Conservation (phyloP, 2,329 filamentous ascomycete species). For the Fusarium incarnatum region DNA sequence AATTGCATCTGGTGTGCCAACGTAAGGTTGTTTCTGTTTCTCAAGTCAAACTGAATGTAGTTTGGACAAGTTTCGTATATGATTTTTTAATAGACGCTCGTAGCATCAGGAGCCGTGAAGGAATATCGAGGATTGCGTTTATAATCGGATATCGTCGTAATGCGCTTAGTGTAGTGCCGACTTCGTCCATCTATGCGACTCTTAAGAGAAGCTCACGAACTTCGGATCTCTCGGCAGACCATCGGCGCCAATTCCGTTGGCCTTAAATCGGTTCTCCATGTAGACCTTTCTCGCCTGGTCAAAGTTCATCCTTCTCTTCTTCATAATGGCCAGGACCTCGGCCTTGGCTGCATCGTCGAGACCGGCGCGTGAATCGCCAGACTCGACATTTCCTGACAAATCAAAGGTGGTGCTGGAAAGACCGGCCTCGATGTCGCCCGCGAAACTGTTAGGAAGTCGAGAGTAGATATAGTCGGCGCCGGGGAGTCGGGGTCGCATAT, state of each 20-base stretch:
- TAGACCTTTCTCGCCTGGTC: conserved; percentile 90
- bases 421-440: conserved; percentile 87
- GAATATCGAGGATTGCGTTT: not conserved
- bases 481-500: conserved; percentile 64
- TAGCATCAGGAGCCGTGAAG: not conserved
- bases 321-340: conserved; percentile 92
- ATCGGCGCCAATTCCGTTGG: conserved; percentile 88
- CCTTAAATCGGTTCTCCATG: conserved; percentile 86
- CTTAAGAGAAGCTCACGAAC: conserved; percentile 83
- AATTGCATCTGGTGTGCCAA: conserved; percentile 41
- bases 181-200: not conserved
- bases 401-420: conserved; percentile 87
- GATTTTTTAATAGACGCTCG: conserved; percentile 2
- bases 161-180: conserved; percentile 4
- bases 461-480: conserved; percentile 76
- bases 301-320: conserved; percentile 81
- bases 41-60: conserved; percentile 4
- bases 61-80: not conserved
- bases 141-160: conserved; percentile 7
- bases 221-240: conserved; percentile 91
- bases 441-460: conserved; percentile 80
- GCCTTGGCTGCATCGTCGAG: conserved; percentile 83
- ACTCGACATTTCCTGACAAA: conserved; percentile 80
- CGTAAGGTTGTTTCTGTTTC: conserved; percentile 1
- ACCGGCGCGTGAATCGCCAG: conserved; percentile 81